These are phyloP conservation scores for Penicillium roqueforti DNA, from an alignment of 495 filamentous ascomycete genomes.

Conservation along the genomic window DNA sequence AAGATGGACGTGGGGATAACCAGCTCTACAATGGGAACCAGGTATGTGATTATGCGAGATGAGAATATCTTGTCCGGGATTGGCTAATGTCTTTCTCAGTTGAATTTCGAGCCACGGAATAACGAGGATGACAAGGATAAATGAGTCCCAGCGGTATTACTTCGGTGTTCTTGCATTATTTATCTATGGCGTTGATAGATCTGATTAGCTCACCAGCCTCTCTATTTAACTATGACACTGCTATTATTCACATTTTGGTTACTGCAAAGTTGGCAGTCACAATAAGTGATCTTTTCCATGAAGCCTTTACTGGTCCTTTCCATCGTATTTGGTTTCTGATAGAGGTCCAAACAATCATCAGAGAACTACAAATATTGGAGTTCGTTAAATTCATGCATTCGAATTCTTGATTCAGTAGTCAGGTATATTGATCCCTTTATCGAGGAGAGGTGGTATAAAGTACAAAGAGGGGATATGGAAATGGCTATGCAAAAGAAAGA, in stretches of 20 bases:
- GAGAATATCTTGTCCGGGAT: neutral
- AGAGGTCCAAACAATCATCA: neutral
- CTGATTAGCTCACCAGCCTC: too few relatives aligned
- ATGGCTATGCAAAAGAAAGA: conserved; percentile 19
- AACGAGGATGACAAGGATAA: conserved; percentile 50
- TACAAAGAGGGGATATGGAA: conserved; percentile 24
- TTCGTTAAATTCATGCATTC: conserved; percentile 5
- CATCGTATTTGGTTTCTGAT: neutral
- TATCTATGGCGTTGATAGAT: neutral
- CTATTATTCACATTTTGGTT: neutral
- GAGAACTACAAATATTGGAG: neutral
- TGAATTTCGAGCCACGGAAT: conserved; percentile 69
- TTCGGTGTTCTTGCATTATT: neutral
- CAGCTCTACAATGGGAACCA: conserved; percentile 90
- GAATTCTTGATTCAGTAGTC: conserved; percentile 5
- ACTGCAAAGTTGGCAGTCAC: neutral
- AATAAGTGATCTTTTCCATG: neutral
- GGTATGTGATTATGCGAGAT: conserved; percentile 47
- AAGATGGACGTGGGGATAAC: conserved; percentile 45
- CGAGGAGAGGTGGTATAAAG: conserved; percentile 30
- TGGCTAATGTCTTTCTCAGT: conserved; percentile 34
- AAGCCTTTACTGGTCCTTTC: neutral
- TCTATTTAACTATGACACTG: neutral
- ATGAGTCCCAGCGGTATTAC: conserved; percentile 1
- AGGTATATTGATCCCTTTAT: conserved; percentile 14